Percentiles rank a stretch among this genome's conserved stretches.
phyloP scores from a whole-genome alignment of 768 basidiomycete species.

The Clavaria fumosa region DNA sequence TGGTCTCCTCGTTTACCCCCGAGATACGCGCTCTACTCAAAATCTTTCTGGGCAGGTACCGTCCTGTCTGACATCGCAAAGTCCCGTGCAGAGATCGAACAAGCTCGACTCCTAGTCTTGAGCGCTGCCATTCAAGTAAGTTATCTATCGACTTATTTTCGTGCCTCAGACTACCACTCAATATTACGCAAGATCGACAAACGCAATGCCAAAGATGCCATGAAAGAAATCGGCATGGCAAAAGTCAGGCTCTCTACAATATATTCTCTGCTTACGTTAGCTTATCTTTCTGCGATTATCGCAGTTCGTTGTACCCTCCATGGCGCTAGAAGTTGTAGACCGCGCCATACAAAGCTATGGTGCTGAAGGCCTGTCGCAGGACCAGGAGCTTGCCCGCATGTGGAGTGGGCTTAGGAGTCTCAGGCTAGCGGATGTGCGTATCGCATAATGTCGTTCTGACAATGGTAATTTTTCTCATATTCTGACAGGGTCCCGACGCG shows the following conservation, averaged over 20 bases:
- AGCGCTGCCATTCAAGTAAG: conserved; percentile 76
- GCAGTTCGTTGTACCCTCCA: conserved; percentile 85
- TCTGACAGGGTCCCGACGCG: conserved; percentile 58
- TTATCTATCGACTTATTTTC: neutral
- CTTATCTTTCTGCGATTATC: neutral
- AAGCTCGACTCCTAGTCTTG: conserved; percentile 72
- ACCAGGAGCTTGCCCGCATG: conserved; percentile 61
- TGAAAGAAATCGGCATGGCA: conserved; percentile 96
- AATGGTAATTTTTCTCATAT: conserved; percentile 3
- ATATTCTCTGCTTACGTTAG: neutral
- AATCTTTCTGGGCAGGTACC: conserved; percentile 35
- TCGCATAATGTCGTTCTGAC: conserved; percentile 1
- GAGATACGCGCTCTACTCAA: neutral
- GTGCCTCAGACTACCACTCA: neutral
- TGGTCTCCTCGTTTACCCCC: conserved; percentile 27
- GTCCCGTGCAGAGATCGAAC: conserved; percentile 87
- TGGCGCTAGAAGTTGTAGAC: conserved; percentile 82
- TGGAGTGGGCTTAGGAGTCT: conserved; percentile 80
- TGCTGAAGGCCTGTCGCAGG: conserved; percentile 91
- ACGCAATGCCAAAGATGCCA: conserved; percentile 78
- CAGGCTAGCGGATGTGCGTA: conserved; percentile 68
- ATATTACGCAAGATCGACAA: conserved; percentile 61
- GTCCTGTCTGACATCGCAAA: conserved; percentile 85
- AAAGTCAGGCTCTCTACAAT: conserved; percentile 39
- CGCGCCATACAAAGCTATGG: conserved; percentile 94